These are phyloP conservation scores for Boletus rufocinnamomeus DNA, from an alignment of 768 basidiomycete species.

Conservation along the genomic window DNA sequence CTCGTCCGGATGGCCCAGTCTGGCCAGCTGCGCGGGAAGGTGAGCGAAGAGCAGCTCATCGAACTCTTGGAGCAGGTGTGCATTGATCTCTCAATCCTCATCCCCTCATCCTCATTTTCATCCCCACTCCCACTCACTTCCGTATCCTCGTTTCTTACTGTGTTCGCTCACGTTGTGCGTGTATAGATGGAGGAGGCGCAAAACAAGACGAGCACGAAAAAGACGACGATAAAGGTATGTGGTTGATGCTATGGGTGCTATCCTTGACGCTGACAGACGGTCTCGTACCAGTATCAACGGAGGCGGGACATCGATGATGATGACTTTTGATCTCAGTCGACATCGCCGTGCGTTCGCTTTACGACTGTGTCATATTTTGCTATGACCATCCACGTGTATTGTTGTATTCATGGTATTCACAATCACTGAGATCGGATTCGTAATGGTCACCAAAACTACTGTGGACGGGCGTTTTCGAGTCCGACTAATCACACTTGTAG, in stretches of 20 bases:
- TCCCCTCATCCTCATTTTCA: background rate
- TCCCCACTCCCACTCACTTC: background rate
- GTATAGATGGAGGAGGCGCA: conserved; percentile 58
- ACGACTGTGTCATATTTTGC: background rate
- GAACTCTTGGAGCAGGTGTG: conserved; percentile 80
- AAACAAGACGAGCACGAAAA: conserved; percentile 50
- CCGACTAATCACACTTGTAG: background rate
- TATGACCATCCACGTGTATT: background rate
- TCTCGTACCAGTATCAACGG: conserved; percentile 53
- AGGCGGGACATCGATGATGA: conserved; percentile 65
- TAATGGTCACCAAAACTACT: background rate
- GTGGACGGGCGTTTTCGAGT: background rate
- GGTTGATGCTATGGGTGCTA: background rate
- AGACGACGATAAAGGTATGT: conserved; percentile 60
- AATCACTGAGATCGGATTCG: background rate
- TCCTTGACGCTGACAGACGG: conserved; percentile 4
- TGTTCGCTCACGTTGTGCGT: conserved; percentile 9
- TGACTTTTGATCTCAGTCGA: conserved; percentile 40
- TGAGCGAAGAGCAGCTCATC: conserved; percentile 82
- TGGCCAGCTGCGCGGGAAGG: conserved; percentile 75
- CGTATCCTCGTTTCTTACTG: background rate
- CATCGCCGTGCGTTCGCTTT: background rate
- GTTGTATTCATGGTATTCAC: conserved; percentile 5
- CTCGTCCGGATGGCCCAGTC: conserved; percentile 81
- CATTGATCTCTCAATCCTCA: background rate